Base-by-base conservation (phyloP, 768 basidiomycete species). In the Agaricus bisporus region DNA sequence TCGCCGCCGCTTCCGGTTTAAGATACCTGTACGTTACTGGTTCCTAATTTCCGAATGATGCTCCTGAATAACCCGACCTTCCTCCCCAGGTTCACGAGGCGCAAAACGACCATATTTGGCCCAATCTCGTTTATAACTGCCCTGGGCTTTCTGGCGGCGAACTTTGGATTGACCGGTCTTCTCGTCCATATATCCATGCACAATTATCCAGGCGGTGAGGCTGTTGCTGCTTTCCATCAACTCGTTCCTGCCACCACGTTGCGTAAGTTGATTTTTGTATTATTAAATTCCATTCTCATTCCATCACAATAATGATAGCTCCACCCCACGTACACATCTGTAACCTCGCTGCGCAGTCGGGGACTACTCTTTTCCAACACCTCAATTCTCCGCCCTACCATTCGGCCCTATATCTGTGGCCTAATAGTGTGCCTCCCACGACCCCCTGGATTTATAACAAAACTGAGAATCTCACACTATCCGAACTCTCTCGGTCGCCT, bases 141-240 rank as follows among this genome's bases (percentile, higher is more conserved):
- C 1, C 58, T 73, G n/a, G 73, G 71, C 15, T 57, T 79, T n/a
- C 50, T 95, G 10, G 54, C 64, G 0, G 58, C 69, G 51, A 94
- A 95, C 61, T 46, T 80, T 4, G 36, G 70, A 2, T 62, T 75
- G 8, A 89, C 88, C 0, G 47, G 65, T 6, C 56, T 88, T 28
- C 72, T 81, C 9, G 79, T 81, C 0, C 63, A 61, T 46, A 74
- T 86, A 0, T 92, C 91, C 1, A 71, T 76, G 28, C 62, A 64
- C 46, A 99, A 98, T 67, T 98, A 99, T 63, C 93, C 97, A 1
- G 97, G 97, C 1, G 94, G 93, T 0, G 65, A 75, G 10, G 89
- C 94, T 0, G 69, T 97, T 48, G 60, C 66, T 0, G 56, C 67
- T 0, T 79, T 97, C 57, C 88, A 95, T 57, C 60, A 72, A 38